These are phyloP conservation scores for Trypanosoma cruzi DNA, from an alignment of 208 protist species.

Conservation along the genomic window DNA sequence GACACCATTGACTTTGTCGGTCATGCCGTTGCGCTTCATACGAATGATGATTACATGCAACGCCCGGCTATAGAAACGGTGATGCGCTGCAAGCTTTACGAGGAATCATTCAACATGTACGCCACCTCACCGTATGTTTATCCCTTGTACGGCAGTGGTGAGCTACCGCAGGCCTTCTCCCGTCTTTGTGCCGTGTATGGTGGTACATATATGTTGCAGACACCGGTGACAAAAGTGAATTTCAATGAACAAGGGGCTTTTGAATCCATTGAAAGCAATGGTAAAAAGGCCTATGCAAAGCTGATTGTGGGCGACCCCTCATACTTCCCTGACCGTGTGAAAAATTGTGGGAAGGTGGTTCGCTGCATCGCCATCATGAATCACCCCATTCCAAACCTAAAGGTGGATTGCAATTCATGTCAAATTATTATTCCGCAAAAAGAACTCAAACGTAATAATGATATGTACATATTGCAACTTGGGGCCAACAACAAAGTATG, in stretches of 20 bases:
- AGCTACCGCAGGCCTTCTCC: slow-evolving; percentile 99
- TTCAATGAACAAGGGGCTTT: slow-evolving; percentile 94
- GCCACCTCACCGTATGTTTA: slow-evolving; percentile 99
- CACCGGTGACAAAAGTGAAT: slow-evolving; percentile 96
- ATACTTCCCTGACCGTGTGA: slow-evolving; percentile 98
- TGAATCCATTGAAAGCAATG: slow-evolving; percentile 92
- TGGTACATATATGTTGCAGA: slow-evolving; percentile 99
- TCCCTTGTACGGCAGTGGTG: slow-evolving; percentile 99
- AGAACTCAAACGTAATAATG: slow-evolving; percentile 93
- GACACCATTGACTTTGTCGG: slow-evolving; percentile 98
- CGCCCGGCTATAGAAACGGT: slow-evolving; percentile 94
- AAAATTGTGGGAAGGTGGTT: slow-evolving; percentile 93
- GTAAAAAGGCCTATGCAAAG: slow-evolving; percentile 91
- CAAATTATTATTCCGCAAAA: slow-evolving; percentile 99
- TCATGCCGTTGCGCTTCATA: slow-evolving; percentile 94
- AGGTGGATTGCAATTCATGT: slow-evolving; percentile 74
- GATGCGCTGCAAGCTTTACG: slow-evolving; percentile 97
- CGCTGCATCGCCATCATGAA: slow-evolving; percentile 98
- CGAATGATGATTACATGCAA: slow-evolving; percentile 94
- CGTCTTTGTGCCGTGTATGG: slow-evolving; percentile 93
- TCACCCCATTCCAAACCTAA: slow-evolving; percentile 90
- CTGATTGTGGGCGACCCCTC: slow-evolving; percentile 98
- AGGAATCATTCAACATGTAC: slow-evolving; percentile 95
- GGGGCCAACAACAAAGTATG: slow-evolving; percentile 95
- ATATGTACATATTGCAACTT: slow-evolving; percentile 98